Evolutionary conservation across 208 protist species (phyloP).

Genomic region (Trypanosoma avium): DNA sequence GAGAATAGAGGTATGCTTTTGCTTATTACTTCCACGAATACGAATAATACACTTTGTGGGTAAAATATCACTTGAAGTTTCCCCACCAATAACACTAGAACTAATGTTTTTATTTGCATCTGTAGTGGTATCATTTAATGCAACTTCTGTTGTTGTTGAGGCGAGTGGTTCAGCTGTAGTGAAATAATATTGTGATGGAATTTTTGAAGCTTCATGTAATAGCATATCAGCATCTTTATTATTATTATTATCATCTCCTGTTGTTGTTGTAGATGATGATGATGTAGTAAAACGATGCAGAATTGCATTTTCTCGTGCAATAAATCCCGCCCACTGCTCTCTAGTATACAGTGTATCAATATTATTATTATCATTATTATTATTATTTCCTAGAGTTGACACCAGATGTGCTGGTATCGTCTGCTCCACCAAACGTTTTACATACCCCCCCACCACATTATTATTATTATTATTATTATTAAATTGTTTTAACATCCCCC

Average conservation of each 20-base stretch:
- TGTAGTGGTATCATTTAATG: not conserved
- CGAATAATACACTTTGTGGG: constrained; percentile 76
- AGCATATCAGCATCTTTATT: constrained; percentile 20
- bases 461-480: no score
- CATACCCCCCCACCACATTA: constrained; percentile 16
- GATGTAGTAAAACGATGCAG: constrained; percentile 33
- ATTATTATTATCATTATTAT: not conserved
- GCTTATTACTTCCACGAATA: constrained; percentile 59
- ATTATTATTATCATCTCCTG: constrained; percentile 27
- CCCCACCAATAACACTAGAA: not conserved
- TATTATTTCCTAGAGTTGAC: no score
- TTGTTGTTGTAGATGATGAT: not conserved
- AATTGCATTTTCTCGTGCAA: constrained; percentile 50
- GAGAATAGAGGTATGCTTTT: constrained; percentile 61
- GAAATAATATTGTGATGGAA: constrained; percentile 34
- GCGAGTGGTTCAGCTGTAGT: constrained; percentile 32
- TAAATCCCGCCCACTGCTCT: constrained; percentile 41
- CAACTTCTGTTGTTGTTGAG: not conserved
- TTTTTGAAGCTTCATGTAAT: constrained; percentile 6
- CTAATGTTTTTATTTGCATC: not conserved
- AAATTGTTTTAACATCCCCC: constrained; percentile 44
- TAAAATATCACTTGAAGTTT: constrained; percentile 24
- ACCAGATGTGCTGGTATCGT: constrained; percentile 27
- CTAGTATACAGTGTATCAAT: constrained; percentile 7
- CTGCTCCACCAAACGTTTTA: constrained; percentile 38